Conservation (phyloP, 805 yeast genomes). For the Hanseniaspora lachancei region DNA sequence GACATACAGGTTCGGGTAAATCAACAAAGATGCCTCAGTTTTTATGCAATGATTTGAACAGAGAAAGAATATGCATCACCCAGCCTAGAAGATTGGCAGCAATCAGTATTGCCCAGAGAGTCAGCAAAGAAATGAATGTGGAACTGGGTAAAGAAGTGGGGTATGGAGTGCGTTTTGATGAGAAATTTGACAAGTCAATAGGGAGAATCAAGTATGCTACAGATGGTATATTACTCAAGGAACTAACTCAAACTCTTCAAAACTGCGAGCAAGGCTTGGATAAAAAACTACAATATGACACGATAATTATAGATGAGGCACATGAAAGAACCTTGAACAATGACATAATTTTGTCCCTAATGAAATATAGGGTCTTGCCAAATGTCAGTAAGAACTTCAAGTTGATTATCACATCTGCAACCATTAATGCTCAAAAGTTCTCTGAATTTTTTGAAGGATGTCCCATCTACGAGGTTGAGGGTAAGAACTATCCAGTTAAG, state of each 20-base stretch:
- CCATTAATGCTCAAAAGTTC: constrained; percentile 81
- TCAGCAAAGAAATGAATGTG: constrained; percentile 76
- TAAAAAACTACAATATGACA: constrained; percentile 52
- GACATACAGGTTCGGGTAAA: constrained; percentile 89
- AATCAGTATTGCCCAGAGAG: constrained; percentile 76
- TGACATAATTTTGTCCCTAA: constrained; percentile 63
- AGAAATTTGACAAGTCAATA: constrained; percentile 40
- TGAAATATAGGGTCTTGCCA: constrained; percentile 49
- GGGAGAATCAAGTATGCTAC: constrained; percentile 83
- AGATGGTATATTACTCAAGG: constrained; percentile 88
- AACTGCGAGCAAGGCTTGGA: constrained; percentile 27
- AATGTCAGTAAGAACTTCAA: constrained; percentile 48
- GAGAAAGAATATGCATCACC: constrained; percentile 59
- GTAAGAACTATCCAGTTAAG: constrained; percentile 85
- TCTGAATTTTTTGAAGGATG: constrained; percentile 69
- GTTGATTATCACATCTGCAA: constrained; percentile 80
- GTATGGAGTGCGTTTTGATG: constrained; percentile 78
- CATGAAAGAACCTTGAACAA: constrained; percentile 94
- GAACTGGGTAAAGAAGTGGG: constrained; percentile 82
- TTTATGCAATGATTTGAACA: constrained; percentile 66
- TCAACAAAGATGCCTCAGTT: constrained; percentile 90
- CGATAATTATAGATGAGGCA: constrained; percentile 90
- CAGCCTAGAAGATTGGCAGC: constrained; percentile 97
- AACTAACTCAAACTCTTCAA: constrained; percentile 44
- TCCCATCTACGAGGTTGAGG: constrained; percentile 82